A percentile compares a stretch with the other conserved stretches of the same genome.
These are phyloP conservation scores for Phytophthora rubi DNA, from an alignment of 352 stramenopile genomes.

Conservation along the genomic window DNA sequence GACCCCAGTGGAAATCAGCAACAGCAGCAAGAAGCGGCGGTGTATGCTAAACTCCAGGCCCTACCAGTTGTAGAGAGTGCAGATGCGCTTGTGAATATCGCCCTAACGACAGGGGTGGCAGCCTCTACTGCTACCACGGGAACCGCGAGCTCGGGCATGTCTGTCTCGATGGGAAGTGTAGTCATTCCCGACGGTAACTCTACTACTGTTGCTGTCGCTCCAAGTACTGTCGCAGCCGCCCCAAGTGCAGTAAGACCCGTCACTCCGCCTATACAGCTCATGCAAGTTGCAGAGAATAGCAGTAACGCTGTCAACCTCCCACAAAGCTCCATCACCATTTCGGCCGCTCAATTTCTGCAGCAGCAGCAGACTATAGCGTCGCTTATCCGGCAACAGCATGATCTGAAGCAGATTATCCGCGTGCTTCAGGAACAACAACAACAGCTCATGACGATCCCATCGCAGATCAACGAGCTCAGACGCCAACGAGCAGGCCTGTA, in stretches of 20 bases:
- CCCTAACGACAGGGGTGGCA: slow-evolving; percentile 6
- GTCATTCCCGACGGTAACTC: slow-evolving; percentile 16
- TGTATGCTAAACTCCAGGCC: slow-evolving; percentile 15
- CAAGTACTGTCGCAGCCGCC: slow-evolving; percentile 12
- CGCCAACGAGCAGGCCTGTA: slow-evolving; percentile 61
- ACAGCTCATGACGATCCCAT: slow-evolving; percentile 73
- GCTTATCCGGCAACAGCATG: slow-evolving; percentile 81
- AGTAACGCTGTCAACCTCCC: slow-evolving; percentile 25
- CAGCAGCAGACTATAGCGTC: slow-evolving; percentile 86
- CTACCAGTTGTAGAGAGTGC: slow-evolving; percentile 19
- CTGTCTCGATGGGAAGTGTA: slow-evolving; percentile 11
- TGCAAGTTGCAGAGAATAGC: slow-evolving; percentile 22
- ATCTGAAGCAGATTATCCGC: slow-evolving; percentile 84
- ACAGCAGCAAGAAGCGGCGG: slow-evolving; percentile 27
- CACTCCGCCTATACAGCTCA: slow-evolving; percentile 23
- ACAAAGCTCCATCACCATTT: slow-evolving; percentile 75
- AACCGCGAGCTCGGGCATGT: background rate
- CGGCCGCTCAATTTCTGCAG: slow-evolving; percentile 72
- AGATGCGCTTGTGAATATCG: slow-evolving; percentile 14
- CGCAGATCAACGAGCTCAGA: slow-evolving; percentile 71
- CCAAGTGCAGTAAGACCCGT: slow-evolving; percentile 13
- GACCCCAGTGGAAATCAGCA: slow-evolving; percentile 28
- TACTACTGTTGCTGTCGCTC: slow-evolving; percentile 7
- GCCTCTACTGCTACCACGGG: slow-evolving; percentile 4
- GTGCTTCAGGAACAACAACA: slow-evolving; percentile 83